These are phyloP conservation scores for Pseudogymnoascus sp. DNA, from an alignment of 2,329 filamentous ascomycete species.

Conservation along the genomic window DNA sequence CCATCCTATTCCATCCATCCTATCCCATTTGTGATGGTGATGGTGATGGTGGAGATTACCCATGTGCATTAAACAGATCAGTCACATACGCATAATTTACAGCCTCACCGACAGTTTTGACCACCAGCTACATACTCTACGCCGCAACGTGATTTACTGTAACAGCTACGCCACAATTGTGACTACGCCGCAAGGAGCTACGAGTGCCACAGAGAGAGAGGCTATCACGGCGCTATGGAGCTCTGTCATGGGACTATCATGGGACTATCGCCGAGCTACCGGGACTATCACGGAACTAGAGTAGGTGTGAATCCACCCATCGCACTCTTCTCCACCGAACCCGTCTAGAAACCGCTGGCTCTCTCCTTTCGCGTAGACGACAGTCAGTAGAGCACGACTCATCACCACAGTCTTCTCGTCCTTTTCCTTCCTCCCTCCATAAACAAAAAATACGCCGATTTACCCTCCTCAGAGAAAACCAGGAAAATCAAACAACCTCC, in stretches of 20 bases:
- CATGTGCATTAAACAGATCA: neutral
- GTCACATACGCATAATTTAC: neutral
- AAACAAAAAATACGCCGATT: too few species aligned
- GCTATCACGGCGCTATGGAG: neutral
- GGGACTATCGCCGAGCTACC: constrained; percentile 1
- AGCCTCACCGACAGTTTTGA: neutral
- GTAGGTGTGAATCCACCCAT: neutral
- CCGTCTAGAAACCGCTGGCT: too few species aligned
- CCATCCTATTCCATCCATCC: neutral
- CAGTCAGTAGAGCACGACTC: neutral
- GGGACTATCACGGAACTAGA: neutral
- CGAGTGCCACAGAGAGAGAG: neutral
- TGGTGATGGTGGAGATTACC: neutral
- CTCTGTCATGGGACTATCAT: neutral
- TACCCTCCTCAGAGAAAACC: neutral
- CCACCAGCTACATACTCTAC: neutral
- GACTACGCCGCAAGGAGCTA: neutral
- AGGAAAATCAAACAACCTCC: neutral
- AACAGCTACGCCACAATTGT: too few species aligned
- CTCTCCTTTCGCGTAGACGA: neutral
- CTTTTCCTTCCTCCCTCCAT: too few species aligned
- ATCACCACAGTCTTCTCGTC: neutral
- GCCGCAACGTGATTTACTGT: neutral
- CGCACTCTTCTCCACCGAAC: neutral
- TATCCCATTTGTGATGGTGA: neutral